Percentiles rank a stretch among this genome's conserved stretches.
Evolutionary conservation across 345 rosid species (phyloP).

Genomic region (Camelina hispida): DNA sequence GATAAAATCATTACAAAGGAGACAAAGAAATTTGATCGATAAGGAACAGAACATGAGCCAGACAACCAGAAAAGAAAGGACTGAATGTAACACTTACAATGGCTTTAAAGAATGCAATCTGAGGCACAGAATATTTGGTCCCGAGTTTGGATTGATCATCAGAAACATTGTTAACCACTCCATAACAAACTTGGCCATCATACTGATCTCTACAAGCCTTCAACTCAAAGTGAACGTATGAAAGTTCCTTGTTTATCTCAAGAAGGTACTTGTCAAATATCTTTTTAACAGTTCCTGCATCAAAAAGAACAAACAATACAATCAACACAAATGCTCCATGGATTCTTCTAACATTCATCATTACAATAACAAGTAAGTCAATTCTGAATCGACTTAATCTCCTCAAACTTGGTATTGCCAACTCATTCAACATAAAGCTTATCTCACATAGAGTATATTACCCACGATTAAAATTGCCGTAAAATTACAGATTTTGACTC

Average conservation of each 20-base stretch:
- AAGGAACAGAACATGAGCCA: constrained; percentile 9
- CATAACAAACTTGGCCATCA: constrained; percentile 76
- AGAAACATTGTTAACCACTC: constrained; percentile 77
- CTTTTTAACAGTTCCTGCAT: constrained; percentile 54
- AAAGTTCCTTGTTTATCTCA: constrained; percentile 86
- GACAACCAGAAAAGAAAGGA: not conserved
- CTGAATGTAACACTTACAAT: constrained; percentile 68
- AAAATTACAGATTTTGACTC: constrained; percentile 22
- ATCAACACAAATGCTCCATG: not conserved
- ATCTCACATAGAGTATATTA: not conserved
- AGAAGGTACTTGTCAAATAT: constrained; percentile 71
- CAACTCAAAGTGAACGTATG: constrained; percentile 75
- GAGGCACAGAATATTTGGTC: constrained; percentile 77
- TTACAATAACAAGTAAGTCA: not conserved
- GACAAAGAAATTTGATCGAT: not conserved
- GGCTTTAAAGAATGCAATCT: constrained; percentile 81
- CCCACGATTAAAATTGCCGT: constrained; percentile 8
- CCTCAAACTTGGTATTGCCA: not conserved
- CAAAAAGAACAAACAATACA: not conserved
- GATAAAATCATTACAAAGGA: not conserved
- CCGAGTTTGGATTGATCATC: constrained; percentile 95
- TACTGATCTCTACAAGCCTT: constrained; percentile 80
- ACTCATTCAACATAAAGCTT: not conserved
- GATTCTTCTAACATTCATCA: not conserved
- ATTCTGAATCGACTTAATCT: not conserved